These are phyloP conservation scores for Cyamopsis tetragonoloba DNA, from an alignment of 306 rosid species.

Conservation along the genomic window DNA sequence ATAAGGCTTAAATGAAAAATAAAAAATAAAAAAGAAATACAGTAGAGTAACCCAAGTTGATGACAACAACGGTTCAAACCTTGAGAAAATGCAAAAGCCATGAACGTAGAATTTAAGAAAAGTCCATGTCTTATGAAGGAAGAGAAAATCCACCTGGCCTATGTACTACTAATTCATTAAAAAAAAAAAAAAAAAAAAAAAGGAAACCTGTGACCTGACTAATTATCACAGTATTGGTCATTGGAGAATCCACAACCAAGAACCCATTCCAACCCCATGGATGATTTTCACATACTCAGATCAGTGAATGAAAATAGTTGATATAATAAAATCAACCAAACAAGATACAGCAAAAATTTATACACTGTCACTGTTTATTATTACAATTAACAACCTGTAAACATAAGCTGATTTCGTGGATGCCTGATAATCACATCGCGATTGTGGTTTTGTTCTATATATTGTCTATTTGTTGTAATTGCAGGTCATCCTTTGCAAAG, in stretches of 20 bases:
- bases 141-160: neutral
- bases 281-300: conserved; percentile 7
- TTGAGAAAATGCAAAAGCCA: neutral
- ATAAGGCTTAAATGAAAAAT: neutral
- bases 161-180: neutral
- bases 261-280: neutral
- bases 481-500: conserved; percentile 54
- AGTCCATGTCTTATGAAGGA: neutral
- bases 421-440: conserved; percentile 32
- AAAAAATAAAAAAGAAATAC: neutral
- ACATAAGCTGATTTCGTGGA: conserved; percentile 22
- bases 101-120: neutral
- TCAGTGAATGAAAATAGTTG: neutral
- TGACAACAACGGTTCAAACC: neutral
- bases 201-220: neutral
- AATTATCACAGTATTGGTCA: neutral
- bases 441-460: conserved; percentile 29
- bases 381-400: conserved; percentile 13
- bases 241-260: neutral
- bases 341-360: conserved; percentile 18
- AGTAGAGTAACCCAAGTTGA: neutral
- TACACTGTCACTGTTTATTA: conserved; percentile 8
- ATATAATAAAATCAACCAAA: neutral
- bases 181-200: too few relatives aligned
- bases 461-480: conserved; percentile 38